Evolutionary conservation across 805 yeast genomes (phyloP).

Genomic region (Saccharomycopsis capsularis): DNA sequence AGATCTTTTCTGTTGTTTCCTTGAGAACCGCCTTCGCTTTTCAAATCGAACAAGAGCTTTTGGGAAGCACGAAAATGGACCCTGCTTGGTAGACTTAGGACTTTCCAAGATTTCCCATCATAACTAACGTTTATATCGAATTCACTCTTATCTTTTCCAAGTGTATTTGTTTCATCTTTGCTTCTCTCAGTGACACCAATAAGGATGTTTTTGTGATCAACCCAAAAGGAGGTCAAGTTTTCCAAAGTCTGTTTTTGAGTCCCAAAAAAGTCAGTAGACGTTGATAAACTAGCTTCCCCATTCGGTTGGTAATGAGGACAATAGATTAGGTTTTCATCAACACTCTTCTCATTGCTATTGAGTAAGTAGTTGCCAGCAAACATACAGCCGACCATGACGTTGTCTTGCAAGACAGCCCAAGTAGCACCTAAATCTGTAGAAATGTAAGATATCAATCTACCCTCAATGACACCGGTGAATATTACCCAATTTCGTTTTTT

Average conservation of each 20-base stretch:
- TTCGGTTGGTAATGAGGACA: constrained; percentile 4
- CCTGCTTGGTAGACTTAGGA: not conserved
- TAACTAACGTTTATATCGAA: not conserved
- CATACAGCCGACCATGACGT: constrained; percentile 7
- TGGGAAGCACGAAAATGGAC: not conserved
- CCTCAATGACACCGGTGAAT: constrained; percentile 7
- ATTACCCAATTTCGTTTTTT: constrained; percentile 13
- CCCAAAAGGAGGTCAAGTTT: constrained; percentile 7
- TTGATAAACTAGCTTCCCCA: not conserved
- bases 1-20: not conserved
- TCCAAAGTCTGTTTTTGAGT: not conserved
- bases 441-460: constrained; percentile 10
- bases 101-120: constrained; percentile 11
- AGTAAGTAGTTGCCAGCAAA: constrained; percentile 4
- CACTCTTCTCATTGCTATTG: not conserved
- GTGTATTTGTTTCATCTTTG: no score
- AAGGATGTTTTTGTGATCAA: constrained; percentile 1
- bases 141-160: not conserved
- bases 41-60: constrained; percentile 6
- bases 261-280: constrained; percentile 17
- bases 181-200: not conserved
- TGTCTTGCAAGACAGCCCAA: constrained; percentile 18
- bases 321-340: constrained; percentile 3
- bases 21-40: not conserved
- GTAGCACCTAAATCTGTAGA: constrained; percentile 15